Evolutionary conservation across 345 rosid species (phyloP).

Genomic region (Aquilaria sinensis): DNA sequence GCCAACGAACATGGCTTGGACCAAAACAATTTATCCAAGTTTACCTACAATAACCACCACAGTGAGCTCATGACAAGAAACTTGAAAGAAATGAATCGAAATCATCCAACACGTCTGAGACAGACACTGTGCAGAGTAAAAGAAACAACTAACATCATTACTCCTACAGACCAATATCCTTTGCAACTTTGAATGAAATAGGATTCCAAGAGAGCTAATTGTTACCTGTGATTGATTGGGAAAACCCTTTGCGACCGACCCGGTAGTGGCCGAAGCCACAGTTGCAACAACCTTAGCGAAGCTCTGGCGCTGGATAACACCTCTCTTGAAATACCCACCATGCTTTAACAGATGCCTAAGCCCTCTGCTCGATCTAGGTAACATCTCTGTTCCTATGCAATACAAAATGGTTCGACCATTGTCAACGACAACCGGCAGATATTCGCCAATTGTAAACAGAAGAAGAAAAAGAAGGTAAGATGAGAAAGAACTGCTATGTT

Average conservation of each 20-base stretch:
- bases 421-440: no score
- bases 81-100: neutral
- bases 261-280: conserved; percentile 26
- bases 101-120: neutral
- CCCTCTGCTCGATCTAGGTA: conserved; percentile 53
- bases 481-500: no score
- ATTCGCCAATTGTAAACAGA: no score
- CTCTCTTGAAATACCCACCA: conserved; percentile 18
- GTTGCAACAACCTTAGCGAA: conserved; percentile 37
- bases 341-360: conserved; percentile 27
- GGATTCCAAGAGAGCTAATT: neutral
- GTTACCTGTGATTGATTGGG: conserved; percentile 38
- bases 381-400: conserved; percentile 25
- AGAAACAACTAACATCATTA: neutral
- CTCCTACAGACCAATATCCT: neutral
- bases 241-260: conserved; percentile 19
- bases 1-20: conserved; percentile 89
- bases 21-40: conserved; percentile 72
- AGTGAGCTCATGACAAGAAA: no score
- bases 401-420: no score
- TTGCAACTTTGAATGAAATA: neutral
- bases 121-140: neutral
- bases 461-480: no score
- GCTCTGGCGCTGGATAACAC: conserved; percentile 25
- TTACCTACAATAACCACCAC: conserved; percentile 32